Conservation (phyloP, 2,329 filamentous ascomycete species). For the Fusarium tanahbumbuense region DNA sequence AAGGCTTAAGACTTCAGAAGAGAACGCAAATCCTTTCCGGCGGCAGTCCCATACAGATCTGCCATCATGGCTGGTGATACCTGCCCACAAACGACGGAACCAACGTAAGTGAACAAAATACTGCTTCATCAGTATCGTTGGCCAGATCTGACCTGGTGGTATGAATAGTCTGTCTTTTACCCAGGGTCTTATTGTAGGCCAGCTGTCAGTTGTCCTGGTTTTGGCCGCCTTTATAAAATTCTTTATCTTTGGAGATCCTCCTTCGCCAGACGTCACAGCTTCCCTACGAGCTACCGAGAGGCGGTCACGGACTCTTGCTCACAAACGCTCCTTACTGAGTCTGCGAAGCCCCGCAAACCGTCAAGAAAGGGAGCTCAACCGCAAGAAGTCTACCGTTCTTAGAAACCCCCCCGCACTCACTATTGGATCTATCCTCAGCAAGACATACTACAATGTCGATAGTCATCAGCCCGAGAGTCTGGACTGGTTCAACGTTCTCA, state of each 20-base stretch:
- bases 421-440: constrained; percentile 92
- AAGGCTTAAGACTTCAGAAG: neutral
- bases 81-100: constrained; percentile 58
- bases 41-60: neutral
- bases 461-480: constrained; percentile 96
- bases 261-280: constrained; percentile 83
- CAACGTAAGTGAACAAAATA: constrained; percentile 50
- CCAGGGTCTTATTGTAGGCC: constrained; percentile 91
- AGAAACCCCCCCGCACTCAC: constrained; percentile 80
- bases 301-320: constrained; percentile 77
- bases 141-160: constrained; percentile 3
- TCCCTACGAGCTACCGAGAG: constrained; percentile 80
- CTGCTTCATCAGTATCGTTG: constrained; percentile 12
- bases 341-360: constrained; percentile 61
- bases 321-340: constrained; percentile 78
- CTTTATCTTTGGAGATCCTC: constrained; percentile 98
- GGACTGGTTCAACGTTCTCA: constrained; percentile 98
- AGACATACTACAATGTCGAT: constrained; percentile 97
- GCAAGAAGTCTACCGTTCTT: constrained; percentile 78
- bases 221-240: constrained; percentile 98
- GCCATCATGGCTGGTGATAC: constrained; percentile 54
- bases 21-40: neutral
- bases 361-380: constrained; percentile 61
- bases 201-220: constrained; percentile 90
- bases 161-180: constrained; percentile 82